Percentiles rank a stretch among this genome's conserved stretches.
Conservation (phyloP, 352 stramenopile species). For the Plasmopara muralis region DNA sequence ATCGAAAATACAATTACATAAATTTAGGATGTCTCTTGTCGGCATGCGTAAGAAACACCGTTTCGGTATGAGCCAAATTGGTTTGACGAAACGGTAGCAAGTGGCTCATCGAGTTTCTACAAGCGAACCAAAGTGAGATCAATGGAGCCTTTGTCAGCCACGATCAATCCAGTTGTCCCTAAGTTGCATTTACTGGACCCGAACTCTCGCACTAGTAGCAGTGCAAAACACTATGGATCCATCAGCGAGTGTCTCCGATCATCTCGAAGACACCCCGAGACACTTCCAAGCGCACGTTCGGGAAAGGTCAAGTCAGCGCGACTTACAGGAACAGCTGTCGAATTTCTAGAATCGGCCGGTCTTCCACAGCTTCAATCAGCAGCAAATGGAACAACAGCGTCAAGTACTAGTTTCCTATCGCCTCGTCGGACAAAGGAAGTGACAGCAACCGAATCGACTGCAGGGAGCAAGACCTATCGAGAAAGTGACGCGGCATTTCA, state of each 20-base stretch:
- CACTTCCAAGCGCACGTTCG: neutral
- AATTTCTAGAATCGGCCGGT: constrained; percentile 28
- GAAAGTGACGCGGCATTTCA: constrained; percentile 35
- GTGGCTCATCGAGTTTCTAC: neutral
- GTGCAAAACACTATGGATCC: constrained; percentile 1
- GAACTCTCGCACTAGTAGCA: constrained; percentile 5
- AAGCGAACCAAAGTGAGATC: neutral
- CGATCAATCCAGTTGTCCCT: constrained; percentile 12
- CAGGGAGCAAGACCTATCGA: constrained; percentile 11
- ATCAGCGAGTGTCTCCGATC: constrained; percentile 15
- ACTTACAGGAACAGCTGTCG: constrained; percentile 25
- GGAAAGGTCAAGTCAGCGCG: constrained; percentile 24
- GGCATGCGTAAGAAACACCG: too few species aligned
- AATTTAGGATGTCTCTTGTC: too few species aligned
- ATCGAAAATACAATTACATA: too few species aligned
- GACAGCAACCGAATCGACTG: constrained; percentile 1
- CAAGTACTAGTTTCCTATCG: constrained; percentile 7
- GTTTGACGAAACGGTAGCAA: constrained; percentile 10
- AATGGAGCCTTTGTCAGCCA: constrained; percentile 25
- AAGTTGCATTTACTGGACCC: constrained; percentile 22
- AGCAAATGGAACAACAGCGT: neutral
- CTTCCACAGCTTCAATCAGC: constrained; percentile 27
- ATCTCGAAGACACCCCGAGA: constrained; percentile 4
- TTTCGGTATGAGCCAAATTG: neutral
- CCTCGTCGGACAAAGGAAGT: constrained; percentile 4